phyloP scores from a whole-genome alignment of 495 filamentous ascomycete species.

The Hyaloscypha bicolor region DNA sequence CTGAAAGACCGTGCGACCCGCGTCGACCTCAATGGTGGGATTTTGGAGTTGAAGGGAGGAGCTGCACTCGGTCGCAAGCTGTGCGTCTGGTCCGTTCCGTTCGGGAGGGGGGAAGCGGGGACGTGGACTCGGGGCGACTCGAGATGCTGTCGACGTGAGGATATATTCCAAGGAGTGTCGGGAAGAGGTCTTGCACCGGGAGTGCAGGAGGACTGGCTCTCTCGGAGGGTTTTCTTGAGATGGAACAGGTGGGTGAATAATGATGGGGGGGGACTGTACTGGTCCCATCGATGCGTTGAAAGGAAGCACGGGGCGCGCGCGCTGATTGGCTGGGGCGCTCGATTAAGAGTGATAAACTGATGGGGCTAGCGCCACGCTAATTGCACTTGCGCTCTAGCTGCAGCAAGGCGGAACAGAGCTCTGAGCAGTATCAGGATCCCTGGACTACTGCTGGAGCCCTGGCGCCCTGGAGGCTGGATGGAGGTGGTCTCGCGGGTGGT shows the following conservation, averaged over 20 bases:
- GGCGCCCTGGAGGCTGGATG: too few species aligned
- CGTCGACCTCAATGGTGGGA: constrained; percentile 10
- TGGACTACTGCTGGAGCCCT: too few species aligned
- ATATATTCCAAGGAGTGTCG: constrained; percentile 17
- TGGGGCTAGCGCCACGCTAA: too few species aligned
- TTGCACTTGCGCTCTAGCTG: background rate
- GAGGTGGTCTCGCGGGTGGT: too few species aligned
- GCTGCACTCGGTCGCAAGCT: background rate
- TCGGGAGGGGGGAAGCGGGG: background rate
- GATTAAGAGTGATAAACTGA: too few species aligned
- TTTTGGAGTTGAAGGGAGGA: constrained; percentile 1
- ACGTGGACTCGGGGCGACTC: background rate
- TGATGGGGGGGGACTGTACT: constrained; percentile 9
- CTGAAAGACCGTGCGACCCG: constrained; percentile 28
- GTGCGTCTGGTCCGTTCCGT: too few species aligned
- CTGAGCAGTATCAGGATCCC: too few species aligned
- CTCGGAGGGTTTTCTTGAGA: constrained; percentile 19
- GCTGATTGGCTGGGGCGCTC: constrained; percentile 17
- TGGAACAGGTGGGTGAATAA: constrained; percentile 16
- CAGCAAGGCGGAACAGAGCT: too few species aligned
- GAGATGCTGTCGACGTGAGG: background rate
- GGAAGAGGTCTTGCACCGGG: background rate
- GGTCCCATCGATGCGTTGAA: background rate
- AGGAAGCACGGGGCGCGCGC: background rate
- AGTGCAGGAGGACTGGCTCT: background rate